Percentiles rank a stretch among this genome's conserved stretches.
Conservation (phyloP, 768 basidiomycete species). For the Tylopilus vinaceipallidus region DNA sequence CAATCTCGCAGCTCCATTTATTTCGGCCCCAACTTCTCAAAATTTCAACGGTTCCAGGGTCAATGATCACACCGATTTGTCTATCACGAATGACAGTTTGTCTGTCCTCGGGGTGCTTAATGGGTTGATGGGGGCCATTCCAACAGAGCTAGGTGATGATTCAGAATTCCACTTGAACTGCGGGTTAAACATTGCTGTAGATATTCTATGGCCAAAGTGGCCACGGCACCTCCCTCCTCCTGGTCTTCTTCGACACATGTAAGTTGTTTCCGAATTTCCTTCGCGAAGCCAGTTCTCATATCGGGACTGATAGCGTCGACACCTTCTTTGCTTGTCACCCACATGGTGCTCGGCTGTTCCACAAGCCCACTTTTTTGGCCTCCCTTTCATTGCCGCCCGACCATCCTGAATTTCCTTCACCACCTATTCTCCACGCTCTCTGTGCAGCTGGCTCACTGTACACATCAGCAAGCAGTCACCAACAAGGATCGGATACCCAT, state of each 20-base stretch:
- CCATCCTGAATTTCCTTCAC: conserved; percentile 71
- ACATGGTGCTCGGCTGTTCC: conserved; percentile 68
- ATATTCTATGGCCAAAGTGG: conserved; percentile 42
- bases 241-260: conserved; percentile 65
- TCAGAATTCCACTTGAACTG: neutral
- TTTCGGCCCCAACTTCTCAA: neutral
- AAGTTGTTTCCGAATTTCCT: conserved; percentile 22
- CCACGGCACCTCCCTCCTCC: conserved; percentile 61
- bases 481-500: conserved; percentile 1
- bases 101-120: neutral
- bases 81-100: neutral
- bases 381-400: conserved; percentile 61
- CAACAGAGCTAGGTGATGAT: conserved; percentile 6
- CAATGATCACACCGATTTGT: neutral
- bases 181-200: conserved; percentile 4
- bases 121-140: neutral
- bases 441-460: conserved; percentile 79
- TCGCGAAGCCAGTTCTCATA: neutral
- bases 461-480: conserved; percentile 50
- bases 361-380: conserved; percentile 61
- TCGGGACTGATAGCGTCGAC: conserved; percentile 49
- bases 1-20: neutral
- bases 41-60: neutral
- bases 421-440: conserved; percentile 79
- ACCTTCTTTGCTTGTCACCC: conserved; percentile 80